Base-by-base conservation (phyloP, 176 grass and related monocot genomes). In the Dendrocalamus sinicus region DNA sequence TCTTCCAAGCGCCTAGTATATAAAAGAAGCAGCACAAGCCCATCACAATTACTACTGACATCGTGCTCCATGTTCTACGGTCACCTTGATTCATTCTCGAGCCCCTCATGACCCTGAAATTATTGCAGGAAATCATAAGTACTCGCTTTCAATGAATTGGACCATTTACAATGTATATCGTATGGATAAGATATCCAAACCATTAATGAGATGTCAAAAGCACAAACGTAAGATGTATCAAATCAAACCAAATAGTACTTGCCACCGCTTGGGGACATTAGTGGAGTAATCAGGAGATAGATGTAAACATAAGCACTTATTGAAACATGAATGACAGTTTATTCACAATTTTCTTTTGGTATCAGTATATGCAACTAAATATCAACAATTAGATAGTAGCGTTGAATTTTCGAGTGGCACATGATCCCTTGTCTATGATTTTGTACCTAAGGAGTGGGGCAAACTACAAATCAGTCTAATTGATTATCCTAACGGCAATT, bases 1-100 rank as follows among this genome's bases (percentile, higher is more conserved):
- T 96, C 90, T 96, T 89, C 94, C 94, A 96, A 77, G 94, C 94
- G 55, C 94, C 94, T 63, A 96, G 59, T 88, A 91, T 77, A 65
- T 96, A 96, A 75, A 90, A 96, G 89, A 96, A 96, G 86, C 94
- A 83, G 57, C 91, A 96, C 45, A 93, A 67, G 55, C 84, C 80
- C 81, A 88, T 80, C 83, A 96, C 73, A 50, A 93, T 78, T n/a
- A 93, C 61, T 74, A 96, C 77, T 13, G 58, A 88, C 89, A 96
- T 89, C 2, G 82, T 90, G 78, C 89, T 84, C 24, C 89, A 77
- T n/a, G 74, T 91, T 59, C 85, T 91, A 72, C 81, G 81, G 28
- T 83, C 71, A 69, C 83, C 76, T 67, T 77, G 81, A 86, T 89
- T 92, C 89, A 93, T 89, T 78, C 92, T 96, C 15, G 82, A 88